These are phyloP conservation scores for Cryptosporidium baileyi DNA, from an alignment of 169 alveolate species.

Conservation along the genomic window DNA sequence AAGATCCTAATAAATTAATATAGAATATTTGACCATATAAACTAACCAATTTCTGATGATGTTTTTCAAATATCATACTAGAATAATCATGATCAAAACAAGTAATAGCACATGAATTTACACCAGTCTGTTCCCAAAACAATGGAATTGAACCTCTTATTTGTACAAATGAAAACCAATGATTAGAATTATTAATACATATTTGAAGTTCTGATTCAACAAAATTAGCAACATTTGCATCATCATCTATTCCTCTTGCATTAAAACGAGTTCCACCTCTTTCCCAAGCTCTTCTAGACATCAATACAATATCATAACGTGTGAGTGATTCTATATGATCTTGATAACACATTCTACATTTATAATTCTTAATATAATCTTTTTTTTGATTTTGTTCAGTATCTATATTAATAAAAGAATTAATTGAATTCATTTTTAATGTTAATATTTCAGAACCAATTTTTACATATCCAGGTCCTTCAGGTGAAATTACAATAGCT, in stretches of 20 bases:
- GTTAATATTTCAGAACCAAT: constrained; percentile 33
- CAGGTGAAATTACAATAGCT: constrained; percentile 48
- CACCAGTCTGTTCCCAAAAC: constrained; percentile 93
- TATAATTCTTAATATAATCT: background rate
- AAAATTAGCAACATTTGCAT: constrained; percentile 94
- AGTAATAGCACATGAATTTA: constrained; percentile 75
- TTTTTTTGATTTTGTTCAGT: constrained; percentile 10
- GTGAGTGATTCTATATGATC: constrained; percentile 45
- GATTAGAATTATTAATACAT: constrained; percentile 75
- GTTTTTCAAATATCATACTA: constrained; percentile 19
- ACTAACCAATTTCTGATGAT: background rate
- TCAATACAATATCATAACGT: constrained; percentile 72
- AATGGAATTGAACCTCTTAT: constrained; percentile 96
- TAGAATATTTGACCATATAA: constrained; percentile 40
- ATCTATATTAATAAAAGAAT: constrained; percentile 8
- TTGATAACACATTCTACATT: constrained; percentile 40
- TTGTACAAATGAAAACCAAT: constrained; percentile 80
- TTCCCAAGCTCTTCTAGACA: constrained; percentile 88
- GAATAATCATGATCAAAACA: constrained; percentile 46
- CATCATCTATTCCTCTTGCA: constrained; percentile 94
- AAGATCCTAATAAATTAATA: constrained; percentile 48
- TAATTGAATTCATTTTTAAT: constrained; percentile 35
- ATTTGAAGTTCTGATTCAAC: constrained; percentile 93
- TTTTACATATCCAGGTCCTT: constrained; percentile 53
- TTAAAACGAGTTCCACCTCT: constrained; percentile 92